These are phyloP conservation scores for Fusarium anthophilum DNA, from an alignment of 2,329 filamentous ascomycete species.

Conservation along the genomic window DNA sequence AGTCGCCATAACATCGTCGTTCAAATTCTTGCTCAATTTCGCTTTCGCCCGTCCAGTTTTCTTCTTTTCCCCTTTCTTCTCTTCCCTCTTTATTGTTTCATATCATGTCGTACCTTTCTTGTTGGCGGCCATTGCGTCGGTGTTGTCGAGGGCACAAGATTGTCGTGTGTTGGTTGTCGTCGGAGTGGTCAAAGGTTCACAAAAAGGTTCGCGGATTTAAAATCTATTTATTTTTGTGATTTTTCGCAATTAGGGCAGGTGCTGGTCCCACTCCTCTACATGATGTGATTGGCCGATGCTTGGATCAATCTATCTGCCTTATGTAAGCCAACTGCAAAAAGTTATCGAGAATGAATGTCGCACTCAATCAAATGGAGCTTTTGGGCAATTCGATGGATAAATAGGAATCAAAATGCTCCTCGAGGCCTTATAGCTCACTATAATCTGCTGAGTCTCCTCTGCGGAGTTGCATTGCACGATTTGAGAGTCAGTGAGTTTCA, in stretches of 20 bases:
- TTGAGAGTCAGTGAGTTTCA: background rate
- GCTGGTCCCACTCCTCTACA: background rate
- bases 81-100: constrained; percentile 18
- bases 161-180: constrained; percentile 43
- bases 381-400: background rate
- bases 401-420: background rate
- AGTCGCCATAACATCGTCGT: constrained; percentile 10
- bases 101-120: constrained; percentile 60
- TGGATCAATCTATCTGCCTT: background rate
- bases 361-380: background rate
- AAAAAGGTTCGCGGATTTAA: constrained; percentile 13
- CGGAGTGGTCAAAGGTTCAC: constrained; percentile 30
- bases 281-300: background rate
- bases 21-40: constrained; percentile 19
- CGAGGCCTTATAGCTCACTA: background rate
- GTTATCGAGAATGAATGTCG: background rate
- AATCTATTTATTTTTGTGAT: constrained; percentile 1
- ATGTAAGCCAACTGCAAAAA: background rate
- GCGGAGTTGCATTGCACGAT: background rate
- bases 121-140: constrained; percentile 48
- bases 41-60: constrained; percentile 2
- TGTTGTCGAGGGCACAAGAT: constrained; percentile 40
- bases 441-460: too few relatives aligned
- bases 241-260: constrained; percentile 34
- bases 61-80: constrained; percentile 1